Evolutionary conservation across 2,329 filamentous ascomycete genomes (phyloP), one percentile per base, ranked within the genome.

Genomic region (Hymenoscyphus fraxineus): DNA sequence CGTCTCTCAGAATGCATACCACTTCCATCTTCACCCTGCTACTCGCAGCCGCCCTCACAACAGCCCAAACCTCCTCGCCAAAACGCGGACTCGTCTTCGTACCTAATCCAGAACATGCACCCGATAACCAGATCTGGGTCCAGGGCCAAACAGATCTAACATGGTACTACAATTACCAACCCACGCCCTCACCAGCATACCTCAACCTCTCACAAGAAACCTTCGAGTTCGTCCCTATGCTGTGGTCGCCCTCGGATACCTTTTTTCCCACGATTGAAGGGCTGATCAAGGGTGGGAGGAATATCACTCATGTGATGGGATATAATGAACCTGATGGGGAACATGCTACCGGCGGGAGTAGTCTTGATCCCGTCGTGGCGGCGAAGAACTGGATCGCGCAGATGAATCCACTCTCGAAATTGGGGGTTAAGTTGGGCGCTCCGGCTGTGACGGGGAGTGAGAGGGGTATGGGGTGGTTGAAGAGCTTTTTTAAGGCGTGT

Each of bases 101-200:
- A 19, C 82, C 85, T 6, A 67, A 77, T 64, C 81, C 85, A 0
- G 65, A 79, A 16, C 22, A 39, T 47, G 31, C 47, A 44, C 35
- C 35, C 40, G 91, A 94, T 77, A 85, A 92, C 77, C 74, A 81
- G 58, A 80, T 89, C 71, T 93, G 90, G 88, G 78, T 81, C 12
- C 75, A 80, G 55, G 61, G 78, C 6, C 81, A 80, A 44, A 85
- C 83, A 19, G 83, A 86, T 54, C 77, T 94, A 63, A 89, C 86
- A 2, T 95, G 91, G 91, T 95, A 95, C 80, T 95, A 94, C 82
- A 94, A 93, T 79, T 95, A 93, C 76, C 77, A 78, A 32, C 73
- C 80, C 22, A 73, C 76, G 3, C 89, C 90, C 1, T 85, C 87
- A 0, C 67, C 76, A 0, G 78, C 78, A 54, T 88, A 82, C 73